Evolutionary conservation across 2,329 filamentous ascomycete species (phyloP), one percentile per base, ranked within the genome.

Genomic region (Sporothrix mexicana): DNA sequence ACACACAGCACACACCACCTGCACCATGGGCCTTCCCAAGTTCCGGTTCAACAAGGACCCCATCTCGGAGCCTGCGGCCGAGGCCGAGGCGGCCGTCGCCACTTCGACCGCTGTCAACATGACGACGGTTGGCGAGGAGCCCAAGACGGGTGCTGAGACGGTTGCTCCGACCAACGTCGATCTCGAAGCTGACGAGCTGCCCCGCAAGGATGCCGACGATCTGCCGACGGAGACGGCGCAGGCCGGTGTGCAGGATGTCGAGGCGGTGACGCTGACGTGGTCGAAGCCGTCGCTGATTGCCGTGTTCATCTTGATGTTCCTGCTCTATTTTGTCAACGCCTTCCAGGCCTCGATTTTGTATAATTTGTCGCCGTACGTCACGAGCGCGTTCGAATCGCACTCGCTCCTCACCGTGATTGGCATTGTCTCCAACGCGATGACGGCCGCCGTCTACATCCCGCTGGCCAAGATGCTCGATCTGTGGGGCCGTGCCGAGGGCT

Each of bases 401-500:
- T 88, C 87, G 0, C 80, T 89, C 23, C 83, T 86, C 2, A 83
- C 86, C 0, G 83, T 87, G 3, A 85, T 87, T 15, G 81, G 82
- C 59, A 86, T 91, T 74, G 82, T 91, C 12, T 81, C 87, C 17
- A 84, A 81, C 74, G 81, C 86, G 73, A 87, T 90, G 77, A 80
- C 83, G 74, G 89, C 88, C 53, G 87, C 90, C 2, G 83, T 88
- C 49, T 90, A 90, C 77, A 80, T 83, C 36, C 82, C 82, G 3
- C 81, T 86, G 75, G 83, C 85, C 61, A 86, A 86, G 77, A 79
- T 85, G 25, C 81, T 84, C 59, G 84, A 86, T 75, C 79, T 83
- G n/a, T 86, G 83, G 80, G 84, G 84, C 49, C 82, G 85, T 45
- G 79, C 83, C 13, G 82, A 85, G 75, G 84, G 83, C 3, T 85